These are phyloP conservation scores for Corymbia calophylla DNA, from an alignment of 441 rosid genomes.

Conservation along the genomic window DNA sequence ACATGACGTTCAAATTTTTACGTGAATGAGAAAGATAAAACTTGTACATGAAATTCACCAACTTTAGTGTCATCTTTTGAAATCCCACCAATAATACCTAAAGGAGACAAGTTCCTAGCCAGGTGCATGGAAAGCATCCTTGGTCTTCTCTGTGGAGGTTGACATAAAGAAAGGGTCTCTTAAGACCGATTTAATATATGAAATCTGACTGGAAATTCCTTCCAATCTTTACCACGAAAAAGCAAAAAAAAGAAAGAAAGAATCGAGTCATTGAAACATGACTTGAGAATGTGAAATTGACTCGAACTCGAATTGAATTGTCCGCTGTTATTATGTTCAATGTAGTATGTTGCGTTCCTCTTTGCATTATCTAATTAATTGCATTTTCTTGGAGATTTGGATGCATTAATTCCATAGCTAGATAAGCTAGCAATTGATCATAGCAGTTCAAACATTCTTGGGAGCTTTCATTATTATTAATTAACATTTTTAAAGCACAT, in stretches of 20 bases:
- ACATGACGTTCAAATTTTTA: accelerated
- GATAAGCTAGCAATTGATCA: not conserved
- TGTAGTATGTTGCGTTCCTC: not conserved
- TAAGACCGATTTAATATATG: not conserved
- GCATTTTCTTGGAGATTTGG: not conserved
- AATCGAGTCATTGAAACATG: too few relatives aligned
- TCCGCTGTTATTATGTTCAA: not conserved
- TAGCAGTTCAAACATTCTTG: not conserved
- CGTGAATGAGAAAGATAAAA: not conserved
- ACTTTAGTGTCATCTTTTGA: not conserved
- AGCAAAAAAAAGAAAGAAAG: too few relatives aligned
- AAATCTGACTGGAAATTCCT: too few relatives aligned
- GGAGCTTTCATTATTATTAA: not conserved
- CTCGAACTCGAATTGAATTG: not conserved
- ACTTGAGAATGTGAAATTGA: not conserved
- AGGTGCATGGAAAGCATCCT: not conserved
- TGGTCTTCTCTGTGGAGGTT: not conserved
- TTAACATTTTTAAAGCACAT: not conserved
- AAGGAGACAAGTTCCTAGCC: not conserved
- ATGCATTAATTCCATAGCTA: not conserved
- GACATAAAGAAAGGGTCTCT: not conserved
- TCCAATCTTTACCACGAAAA: not conserved
- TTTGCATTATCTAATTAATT: not conserved
- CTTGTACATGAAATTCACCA: accelerated
- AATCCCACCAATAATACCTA: not conserved